Percentiles rank a stretch among this genome's conserved stretches.
Evolutionary conservation across 768 basidiomycete species (phyloP).

Genomic region (Mycena rosella): DNA sequence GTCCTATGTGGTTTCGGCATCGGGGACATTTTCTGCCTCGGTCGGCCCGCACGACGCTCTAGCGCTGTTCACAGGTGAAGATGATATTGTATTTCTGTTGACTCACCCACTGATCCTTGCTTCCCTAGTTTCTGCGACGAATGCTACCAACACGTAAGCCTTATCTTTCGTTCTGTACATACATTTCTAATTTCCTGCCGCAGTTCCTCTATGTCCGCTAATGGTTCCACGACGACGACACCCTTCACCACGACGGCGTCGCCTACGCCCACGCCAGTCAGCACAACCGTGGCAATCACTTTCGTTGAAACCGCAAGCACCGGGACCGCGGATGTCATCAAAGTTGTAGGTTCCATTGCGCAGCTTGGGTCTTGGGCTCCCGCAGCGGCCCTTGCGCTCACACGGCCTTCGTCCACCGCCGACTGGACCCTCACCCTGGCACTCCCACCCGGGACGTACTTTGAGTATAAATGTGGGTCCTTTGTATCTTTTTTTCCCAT

Average conservation of each 20-base stretch:
- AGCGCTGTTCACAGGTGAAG: conserved; percentile 30
- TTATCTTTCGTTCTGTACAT: neutral
- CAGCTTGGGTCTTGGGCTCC: conserved; percentile 10
- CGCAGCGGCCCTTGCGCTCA: neutral
- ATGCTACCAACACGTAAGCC: neutral
- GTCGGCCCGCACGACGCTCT: conserved; percentile 36
- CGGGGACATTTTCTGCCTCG: conserved; percentile 37
- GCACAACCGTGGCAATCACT: conserved; percentile 16
- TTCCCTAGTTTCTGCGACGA: neutral
- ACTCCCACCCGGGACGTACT: conserved; percentile 5
- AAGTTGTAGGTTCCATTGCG: conserved; percentile 23
- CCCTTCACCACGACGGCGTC: conserved; percentile 1
- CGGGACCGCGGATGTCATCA: conserved; percentile 4
- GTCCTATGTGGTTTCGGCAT: conserved; percentile 21
- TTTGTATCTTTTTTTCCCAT: neutral
- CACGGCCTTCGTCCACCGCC: neutral
- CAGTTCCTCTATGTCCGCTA: neutral
- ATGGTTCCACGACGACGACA: neutral
- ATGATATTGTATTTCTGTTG: neutral
- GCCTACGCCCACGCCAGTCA: neutral
- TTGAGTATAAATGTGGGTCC: conserved; percentile 26
- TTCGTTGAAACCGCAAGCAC: conserved; percentile 22
- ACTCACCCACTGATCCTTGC: neutral
- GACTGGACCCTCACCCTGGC: conserved; percentile 14
- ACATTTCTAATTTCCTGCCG: neutral